Conservation (phyloP, 169 alveolate species). For the Plasmodium inui region DNA sequence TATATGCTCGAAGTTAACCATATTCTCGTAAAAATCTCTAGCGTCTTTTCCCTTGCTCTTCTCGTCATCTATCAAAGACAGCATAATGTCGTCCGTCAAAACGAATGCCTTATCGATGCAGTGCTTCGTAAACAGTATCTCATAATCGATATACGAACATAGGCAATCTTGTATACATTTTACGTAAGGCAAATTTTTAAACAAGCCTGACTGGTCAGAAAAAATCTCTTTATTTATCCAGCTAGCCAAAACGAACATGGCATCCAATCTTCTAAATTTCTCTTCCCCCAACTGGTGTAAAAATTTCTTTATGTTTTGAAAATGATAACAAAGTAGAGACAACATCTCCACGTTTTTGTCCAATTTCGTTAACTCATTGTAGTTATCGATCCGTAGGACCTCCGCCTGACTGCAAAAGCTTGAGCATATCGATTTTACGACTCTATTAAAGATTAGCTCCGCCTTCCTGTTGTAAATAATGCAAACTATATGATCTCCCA, state of each 20-base stretch:
- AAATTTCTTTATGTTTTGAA: conserved; percentile 41
- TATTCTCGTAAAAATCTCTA: neutral
- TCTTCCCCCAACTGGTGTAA: conserved; percentile 10
- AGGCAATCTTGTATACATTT: conserved; percentile 38
- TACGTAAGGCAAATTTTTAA: conserved; percentile 55
- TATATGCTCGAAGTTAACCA: neutral
- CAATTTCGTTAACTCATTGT: conserved; percentile 57
- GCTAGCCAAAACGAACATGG: conserved; percentile 15
- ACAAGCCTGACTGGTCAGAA: conserved; percentile 33
- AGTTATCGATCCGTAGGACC: conserved; percentile 9
- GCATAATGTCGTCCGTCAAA: conserved; percentile 66
- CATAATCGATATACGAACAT: conserved; percentile 59
- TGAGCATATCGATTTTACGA: conserved; percentile 16
- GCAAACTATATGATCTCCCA: conserved; percentile 35
- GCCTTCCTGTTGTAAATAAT: conserved; percentile 71
- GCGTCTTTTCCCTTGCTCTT: neutral
- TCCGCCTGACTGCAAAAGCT: conserved; percentile 4
- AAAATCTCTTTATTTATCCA: conserved; percentile 48
- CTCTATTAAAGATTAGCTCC: conserved; percentile 34
- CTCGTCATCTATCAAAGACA: conserved; percentile 32
- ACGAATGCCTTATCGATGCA: conserved; percentile 67
- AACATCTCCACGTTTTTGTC: conserved; percentile 68
- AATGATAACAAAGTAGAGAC: conserved; percentile 54
- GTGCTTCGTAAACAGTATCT: conserved; percentile 18
- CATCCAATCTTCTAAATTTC: conserved; percentile 14